Percentiles rank a stretch among this genome's conserved stretches.
Conservation (phyloP, 225 moss, liverwort and hornwort species). For the Lunularia cruciata region DNA sequence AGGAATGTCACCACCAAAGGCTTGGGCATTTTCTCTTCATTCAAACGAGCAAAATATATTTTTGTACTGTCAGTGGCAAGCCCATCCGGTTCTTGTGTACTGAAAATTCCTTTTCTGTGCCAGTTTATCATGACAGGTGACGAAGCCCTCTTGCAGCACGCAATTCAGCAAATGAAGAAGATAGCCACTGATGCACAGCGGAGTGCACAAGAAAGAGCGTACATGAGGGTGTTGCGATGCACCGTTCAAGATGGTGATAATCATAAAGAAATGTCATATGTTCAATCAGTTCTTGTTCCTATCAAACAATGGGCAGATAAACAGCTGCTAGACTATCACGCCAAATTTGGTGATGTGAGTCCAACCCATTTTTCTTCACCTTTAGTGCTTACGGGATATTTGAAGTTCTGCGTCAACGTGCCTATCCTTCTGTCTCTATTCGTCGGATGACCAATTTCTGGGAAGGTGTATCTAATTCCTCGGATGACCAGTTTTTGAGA, state of each 20-base stretch:
- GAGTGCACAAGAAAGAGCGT: slow-evolving; percentile 82
- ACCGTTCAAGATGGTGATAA: slow-evolving; percentile 64
- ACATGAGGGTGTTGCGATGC: slow-evolving; percentile 69
- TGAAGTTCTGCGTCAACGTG: too few species aligned
- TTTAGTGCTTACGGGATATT: too few species aligned
- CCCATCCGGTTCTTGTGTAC: not conserved
- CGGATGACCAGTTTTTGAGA: not conserved
- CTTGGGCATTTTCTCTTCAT: too few species aligned
- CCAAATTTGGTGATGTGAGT: slow-evolving; percentile 75
- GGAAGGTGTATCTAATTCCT: not conserved
- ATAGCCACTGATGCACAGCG: slow-evolving; percentile 90
- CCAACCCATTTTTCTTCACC: not conserved
- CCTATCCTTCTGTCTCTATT: not conserved
- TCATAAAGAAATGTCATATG: slow-evolving; percentile 69
- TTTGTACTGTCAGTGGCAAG: too few species aligned
- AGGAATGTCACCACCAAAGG: too few species aligned
- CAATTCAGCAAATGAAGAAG: slow-evolving; percentile 87
- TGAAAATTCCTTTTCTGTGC: not conserved
- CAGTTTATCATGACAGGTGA: slow-evolving; percentile 96
- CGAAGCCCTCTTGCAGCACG: slow-evolving; percentile 70
- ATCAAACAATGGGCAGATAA: slow-evolving; percentile 94
- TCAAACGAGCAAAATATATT: too few species aligned
- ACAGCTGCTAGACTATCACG: slow-evolving; percentile 82
- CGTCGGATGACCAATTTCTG: too few species aligned
- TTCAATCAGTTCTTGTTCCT: slow-evolving; percentile 89